Evolutionary conservation across 352 stramenopile species (phyloP), one percentile per base, ranked within the genome.

Genomic region (Globisporangium irregulare): DNA sequence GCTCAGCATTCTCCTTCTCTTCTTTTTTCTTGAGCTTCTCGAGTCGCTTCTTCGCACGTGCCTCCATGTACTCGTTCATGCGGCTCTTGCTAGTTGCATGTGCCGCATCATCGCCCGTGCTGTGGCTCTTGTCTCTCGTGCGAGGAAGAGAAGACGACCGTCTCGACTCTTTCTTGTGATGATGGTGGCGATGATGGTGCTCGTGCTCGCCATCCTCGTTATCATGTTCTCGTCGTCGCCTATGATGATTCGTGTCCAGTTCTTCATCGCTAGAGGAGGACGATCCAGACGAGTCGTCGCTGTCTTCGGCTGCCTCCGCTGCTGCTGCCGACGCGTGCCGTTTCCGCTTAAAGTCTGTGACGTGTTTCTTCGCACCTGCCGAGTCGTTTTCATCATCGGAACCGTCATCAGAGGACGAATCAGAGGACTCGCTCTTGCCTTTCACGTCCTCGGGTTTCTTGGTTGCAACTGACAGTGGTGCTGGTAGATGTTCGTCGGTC

Each of bases 11-110:
- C 57, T 91, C 83, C 56, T 90, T 83, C 62, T 91, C 75, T 59
- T 89, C 76, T 14, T 92, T 89, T 50, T 84, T 89, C 58, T 90
- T 86, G 22, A 91, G 68, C 62, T 94, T 96, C 54, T 91, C 84
- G 27, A 87, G 81, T 14, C 86, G 86, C 60, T 93, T 94, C 59
- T 75, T 87, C 10, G 85, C 84, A 2, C 88, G 88, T 34, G 75
- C 81, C 54, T 96, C 86, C 88, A 96, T 96, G 71, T 96, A 96
- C 61, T 91, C 80, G 59, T 96, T 96, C 88, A 96, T 96, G 27
- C 88, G 86, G 57, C 80, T 93, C 68, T 89, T 89, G 34, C 79
- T 89, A 14, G 72, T 74, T 7, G 12, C 66, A 71, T 2, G 59
- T 55, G 22, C 62, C 7, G 51, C 38, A 43, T 77, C 74, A 46